Conservation (phyloP, 495 filamentous ascomycete species). For the Penicillium simplicissimum region DNA sequence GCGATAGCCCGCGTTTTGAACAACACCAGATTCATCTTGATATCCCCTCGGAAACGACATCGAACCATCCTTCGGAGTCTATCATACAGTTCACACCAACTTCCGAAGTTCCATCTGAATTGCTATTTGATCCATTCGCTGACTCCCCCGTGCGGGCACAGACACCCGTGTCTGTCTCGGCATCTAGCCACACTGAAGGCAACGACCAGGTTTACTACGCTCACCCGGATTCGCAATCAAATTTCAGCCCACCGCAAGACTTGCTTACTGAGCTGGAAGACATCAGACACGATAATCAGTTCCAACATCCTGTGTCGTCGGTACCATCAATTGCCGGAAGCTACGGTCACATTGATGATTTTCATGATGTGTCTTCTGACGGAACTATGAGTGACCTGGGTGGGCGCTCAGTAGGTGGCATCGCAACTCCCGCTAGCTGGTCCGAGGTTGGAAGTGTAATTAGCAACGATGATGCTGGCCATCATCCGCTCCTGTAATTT, state of each 20-base stretch:
- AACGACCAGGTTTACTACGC: constrained; percentile 35
- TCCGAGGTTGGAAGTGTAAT: constrained; percentile 75
- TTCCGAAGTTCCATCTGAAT: constrained; percentile 37
- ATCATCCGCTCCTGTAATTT: constrained; percentile 28
- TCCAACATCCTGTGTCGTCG: constrained; percentile 34
- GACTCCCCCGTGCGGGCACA: constrained; percentile 17
- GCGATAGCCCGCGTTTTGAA: constrained; percentile 20
- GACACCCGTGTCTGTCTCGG: constrained; percentile 20
- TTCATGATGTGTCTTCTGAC: constrained; percentile 38
- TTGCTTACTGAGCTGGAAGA: constrained; percentile 17
- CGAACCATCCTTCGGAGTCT: constrained; percentile 42
- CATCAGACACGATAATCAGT: constrained; percentile 13
- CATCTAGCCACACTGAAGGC: constrained; percentile 37
- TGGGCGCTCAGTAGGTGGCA: constrained; percentile 45
- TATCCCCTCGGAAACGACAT: constrained; percentile 37
- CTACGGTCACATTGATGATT: constrained; percentile 37
- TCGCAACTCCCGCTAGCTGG: constrained; percentile 71
- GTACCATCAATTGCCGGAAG: constrained; percentile 40
- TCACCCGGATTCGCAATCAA: constrained; percentile 34
- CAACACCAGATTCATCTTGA: constrained; percentile 28
- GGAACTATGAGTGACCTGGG: constrained; percentile 69
- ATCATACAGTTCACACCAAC: constrained; percentile 50
- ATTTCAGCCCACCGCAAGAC: constrained; percentile 29
- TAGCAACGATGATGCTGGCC: constrained; percentile 52
- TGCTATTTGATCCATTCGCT: constrained; percentile 28